Base-by-base conservation (phyloP, 2,329 filamentous ascomycete genomes). In the Aspergillus sp. region DNA sequence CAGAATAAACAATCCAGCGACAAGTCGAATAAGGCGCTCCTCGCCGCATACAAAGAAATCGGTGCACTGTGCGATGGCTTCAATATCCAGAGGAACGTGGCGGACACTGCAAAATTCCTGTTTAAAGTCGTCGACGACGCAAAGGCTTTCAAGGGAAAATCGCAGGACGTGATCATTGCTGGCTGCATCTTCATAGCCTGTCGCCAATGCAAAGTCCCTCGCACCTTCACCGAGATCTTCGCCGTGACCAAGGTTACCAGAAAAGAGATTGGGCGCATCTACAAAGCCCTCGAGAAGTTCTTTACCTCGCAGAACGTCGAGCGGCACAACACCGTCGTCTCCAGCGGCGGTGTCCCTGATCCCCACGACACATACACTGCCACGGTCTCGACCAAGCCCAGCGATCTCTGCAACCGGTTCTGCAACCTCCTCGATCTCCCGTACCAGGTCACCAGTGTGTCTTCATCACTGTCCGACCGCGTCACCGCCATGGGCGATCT, bases 141-240 rank as follows among this genome's bases (percentile, higher is more conserved):
- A 53, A 89, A 89, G 58, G 74, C 86, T 35, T 86, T 96, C 72
- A 94, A 94, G 66, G 88, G 88, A 55, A 98, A 98, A 64, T 82
- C 84, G 1, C 82, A 88, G 54, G 89, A 96, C 48, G 84, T 85
- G 35, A 82, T 98, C 46, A 89, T 96, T 45, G 91, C 91, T 4
- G 86, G 88, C 5, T 95, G 88, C 63, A 91, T 98, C 61, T 96
- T 98, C 68, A 89, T 98, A 49, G 86, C 91, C 25, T 96, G 89
- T 58, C 86, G 91, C 27, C 86, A 95, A 61, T 82, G 85, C 53
- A 76, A 79, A 40, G 81, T 88, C 17, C 81, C 84, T 4, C 82
- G 91, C 44, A 93, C 86, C 3, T 98, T 98, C 66, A 78, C 83
- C 30, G 93, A 98, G 60, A 91, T 98, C 51, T 93, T 84, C 64